phyloP scores from a whole-genome alignment of 176 grass and related monocot genomes.

The Aegilops bicornis region DNA sequence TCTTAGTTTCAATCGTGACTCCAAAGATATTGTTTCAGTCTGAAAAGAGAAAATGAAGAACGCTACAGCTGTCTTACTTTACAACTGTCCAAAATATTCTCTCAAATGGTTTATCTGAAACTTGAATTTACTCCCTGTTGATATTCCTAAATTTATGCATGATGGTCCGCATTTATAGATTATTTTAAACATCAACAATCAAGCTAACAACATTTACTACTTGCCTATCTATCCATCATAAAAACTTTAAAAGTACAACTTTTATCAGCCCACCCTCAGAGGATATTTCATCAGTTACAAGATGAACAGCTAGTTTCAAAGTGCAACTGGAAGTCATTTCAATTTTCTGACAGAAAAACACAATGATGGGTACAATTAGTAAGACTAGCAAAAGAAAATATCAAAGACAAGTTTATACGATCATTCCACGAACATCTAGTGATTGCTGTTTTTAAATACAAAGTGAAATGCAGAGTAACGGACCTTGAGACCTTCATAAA shows the following conservation, averaged over 20 bases:
- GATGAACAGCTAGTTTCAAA: neutral
- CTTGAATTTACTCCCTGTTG: neutral
- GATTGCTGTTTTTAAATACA: neutral
- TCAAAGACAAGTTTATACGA: neutral
- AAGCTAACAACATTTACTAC: neutral
- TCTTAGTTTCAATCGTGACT: neutral
- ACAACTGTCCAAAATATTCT: neutral
- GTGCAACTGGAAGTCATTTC: constrained; percentile 18
- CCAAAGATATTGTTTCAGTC: neutral
- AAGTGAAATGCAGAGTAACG: constrained; percentile 24
- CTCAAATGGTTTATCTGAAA: neutral
- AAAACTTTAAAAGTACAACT: neutral
- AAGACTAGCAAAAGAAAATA: constrained; percentile 1
- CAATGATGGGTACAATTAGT: neutral
- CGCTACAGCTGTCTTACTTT: neutral
- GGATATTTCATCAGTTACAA: constrained; percentile 17
- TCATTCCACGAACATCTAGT: constrained; percentile 10
- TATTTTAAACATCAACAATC: neutral
- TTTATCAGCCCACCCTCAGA: neutral
- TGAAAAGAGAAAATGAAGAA: constrained; percentile 8
- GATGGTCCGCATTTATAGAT: constrained; percentile 4
- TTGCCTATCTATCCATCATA: neutral
- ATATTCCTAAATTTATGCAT: constrained; percentile 16
- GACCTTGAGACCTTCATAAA: constrained; percentile 99
- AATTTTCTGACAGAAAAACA: constrained; percentile 12